Evolutionary conservation across 352 stramenopile species (phyloP).

Genomic region (Phytophthora sp.): DNA sequence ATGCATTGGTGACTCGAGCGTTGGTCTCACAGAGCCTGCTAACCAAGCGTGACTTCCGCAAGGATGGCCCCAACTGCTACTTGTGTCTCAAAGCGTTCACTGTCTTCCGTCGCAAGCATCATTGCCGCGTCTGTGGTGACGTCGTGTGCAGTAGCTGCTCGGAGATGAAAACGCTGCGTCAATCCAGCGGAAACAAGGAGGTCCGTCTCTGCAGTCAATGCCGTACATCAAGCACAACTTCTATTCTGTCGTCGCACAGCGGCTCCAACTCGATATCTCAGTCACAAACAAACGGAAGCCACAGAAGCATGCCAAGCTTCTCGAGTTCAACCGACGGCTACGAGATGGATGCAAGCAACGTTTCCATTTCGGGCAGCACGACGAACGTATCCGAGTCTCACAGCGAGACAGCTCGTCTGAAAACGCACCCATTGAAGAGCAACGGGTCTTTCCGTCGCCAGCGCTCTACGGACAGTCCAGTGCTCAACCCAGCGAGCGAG

Average conservation of each 20-base stretch:
- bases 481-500: slow-evolving; percentile 43
- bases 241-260: slow-evolving; percentile 62
- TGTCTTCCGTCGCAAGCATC: slow-evolving; percentile 83
- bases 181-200: slow-evolving; percentile 69
- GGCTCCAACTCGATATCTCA: slow-evolving; percentile 30
- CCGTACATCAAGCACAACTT: slow-evolving; percentile 58
- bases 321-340: slow-evolving; percentile 62
- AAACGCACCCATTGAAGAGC: slow-evolving; percentile 56
- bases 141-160: slow-evolving; percentile 88
- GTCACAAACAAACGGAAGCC: slow-evolving; percentile 26
- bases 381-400: slow-evolving; percentile 58
- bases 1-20: slow-evolving; percentile 68
- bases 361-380: slow-evolving; percentile 31
- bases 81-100: slow-evolving; percentile 79
- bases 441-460: slow-evolving; percentile 37
- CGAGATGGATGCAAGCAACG: slow-evolving; percentile 49
- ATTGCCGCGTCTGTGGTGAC: slow-evolving; percentile 85
- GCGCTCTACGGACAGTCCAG: slow-evolving; percentile 23
- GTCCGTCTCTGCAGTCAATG: slow-evolving; percentile 82
- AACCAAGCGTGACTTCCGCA: slow-evolving; percentile 79
- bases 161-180: slow-evolving; percentile 76
- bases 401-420: slow-evolving; percentile 54
- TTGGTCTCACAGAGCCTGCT: slow-evolving; percentile 67
- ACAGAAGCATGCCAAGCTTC: slow-evolving; percentile 52
- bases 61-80: slow-evolving; percentile 76